These are phyloP conservation scores for Botrytis hyacinthi DNA, from an alignment of 2,329 filamentous ascomycete species.

Conservation along the genomic window DNA sequence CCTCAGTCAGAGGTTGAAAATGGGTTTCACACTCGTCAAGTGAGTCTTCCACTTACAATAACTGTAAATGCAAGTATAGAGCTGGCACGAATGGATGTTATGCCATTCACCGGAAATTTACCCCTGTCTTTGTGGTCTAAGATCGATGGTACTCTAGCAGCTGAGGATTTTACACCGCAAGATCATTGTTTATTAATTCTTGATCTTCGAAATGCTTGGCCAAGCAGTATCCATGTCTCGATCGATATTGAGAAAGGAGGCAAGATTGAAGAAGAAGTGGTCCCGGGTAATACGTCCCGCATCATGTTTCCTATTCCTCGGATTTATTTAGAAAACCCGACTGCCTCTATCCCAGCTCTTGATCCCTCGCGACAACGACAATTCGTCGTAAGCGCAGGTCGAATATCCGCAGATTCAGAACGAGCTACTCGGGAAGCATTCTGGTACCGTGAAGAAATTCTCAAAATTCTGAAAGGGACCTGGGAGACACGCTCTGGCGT, in stretches of 20 bases:
- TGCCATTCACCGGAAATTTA: conserved; percentile 68
- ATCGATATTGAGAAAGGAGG: conserved; percentile 45
- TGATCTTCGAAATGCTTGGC: conserved; percentile 89
- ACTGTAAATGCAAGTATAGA: conserved; percentile 93
- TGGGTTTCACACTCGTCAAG: conserved; percentile 79
- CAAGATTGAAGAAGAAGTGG: conserved; percentile 49
- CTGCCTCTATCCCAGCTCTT: conserved; percentile 74
- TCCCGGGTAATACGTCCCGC: conserved; percentile 69
- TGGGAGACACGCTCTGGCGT: conserved; percentile 62
- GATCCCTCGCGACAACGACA: conserved; percentile 84
- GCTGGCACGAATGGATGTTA: conserved; percentile 72
- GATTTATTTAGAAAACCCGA: conserved; percentile 72
- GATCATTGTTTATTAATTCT: conserved; percentile 77
- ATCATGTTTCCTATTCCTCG: conserved; percentile 74
- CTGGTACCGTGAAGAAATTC: conserved; percentile 83
- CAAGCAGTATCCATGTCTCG: conserved; percentile 68
- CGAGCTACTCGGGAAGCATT: conserved; percentile 77
- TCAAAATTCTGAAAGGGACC: conserved; percentile 66
- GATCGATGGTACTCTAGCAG: conserved; percentile 34
- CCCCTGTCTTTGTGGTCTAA: conserved; percentile 58
- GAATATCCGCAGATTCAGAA: conserved; percentile 76
- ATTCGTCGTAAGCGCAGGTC: conserved; percentile 81
- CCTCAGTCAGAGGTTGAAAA: conserved; percentile 65
- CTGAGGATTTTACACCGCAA: conserved; percentile 47
- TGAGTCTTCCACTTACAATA: conserved; percentile 76